These are phyloP conservation scores for Scalesia atractyloides DNA, from an alignment of 129 eudicot genomes.

Conservation along the genomic window DNA sequence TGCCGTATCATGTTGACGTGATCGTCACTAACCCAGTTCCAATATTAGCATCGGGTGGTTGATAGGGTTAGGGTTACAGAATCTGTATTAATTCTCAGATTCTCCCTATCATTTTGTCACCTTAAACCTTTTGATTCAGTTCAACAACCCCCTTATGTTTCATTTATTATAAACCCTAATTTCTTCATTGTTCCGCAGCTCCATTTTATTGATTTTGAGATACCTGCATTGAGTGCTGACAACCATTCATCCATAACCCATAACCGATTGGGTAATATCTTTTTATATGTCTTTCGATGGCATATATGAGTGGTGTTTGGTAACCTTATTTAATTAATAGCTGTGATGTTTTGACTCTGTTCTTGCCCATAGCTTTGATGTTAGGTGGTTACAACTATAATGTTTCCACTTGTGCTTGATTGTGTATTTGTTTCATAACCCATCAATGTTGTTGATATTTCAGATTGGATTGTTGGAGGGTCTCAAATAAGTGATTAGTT, in stretches of 20 bases:
- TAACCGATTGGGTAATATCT: constrained; percentile 16
- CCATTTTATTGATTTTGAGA: background rate
- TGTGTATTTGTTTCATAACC: background rate
- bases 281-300: background rate
- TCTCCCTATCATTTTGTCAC: constrained; percentile 1
- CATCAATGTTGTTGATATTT: constrained; percentile 5
- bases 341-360: constrained; percentile 11
- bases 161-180: constrained; percentile 12
- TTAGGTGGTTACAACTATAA: background rate
- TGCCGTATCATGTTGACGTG: background rate
- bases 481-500: background rate
- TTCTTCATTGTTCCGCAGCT: background rate
- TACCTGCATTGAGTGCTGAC: constrained; percentile 13
- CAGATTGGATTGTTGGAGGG: constrained; percentile 17
- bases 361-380: background rate
- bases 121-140: constrained; percentile 8
- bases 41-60: background rate
- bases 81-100: background rate
- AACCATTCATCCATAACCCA: no score
- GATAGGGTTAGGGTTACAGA: background rate
- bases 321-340: constrained; percentile 2
- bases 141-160: background rate
- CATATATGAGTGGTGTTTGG: background rate
- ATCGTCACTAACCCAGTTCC: background rate
- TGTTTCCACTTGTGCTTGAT: background rate